These are phyloP conservation scores for Coemansia sp. DNA, from an alignment of 192 early-diverging fungal species.

Conservation along the genomic window DNA sequence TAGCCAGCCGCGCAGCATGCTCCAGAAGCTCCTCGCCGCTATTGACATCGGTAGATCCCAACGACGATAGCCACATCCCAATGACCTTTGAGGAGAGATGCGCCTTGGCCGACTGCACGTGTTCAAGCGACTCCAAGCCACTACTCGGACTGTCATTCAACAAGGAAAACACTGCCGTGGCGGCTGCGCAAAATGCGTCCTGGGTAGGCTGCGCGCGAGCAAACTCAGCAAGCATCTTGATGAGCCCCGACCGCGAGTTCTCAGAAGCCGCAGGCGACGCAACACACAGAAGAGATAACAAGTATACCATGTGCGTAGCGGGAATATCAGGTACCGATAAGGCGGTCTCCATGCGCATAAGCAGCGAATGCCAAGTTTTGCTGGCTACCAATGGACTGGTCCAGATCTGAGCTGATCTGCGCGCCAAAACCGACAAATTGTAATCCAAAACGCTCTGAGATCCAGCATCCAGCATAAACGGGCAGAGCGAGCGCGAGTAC, in stretches of 20 bases:
- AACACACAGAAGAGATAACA: conserved; percentile 18
- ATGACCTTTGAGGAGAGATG: conserved; percentile 17
- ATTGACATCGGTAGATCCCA: neutral
- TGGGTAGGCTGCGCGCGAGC: neutral
- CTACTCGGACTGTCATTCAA: neutral
- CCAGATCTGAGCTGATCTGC: conserved; percentile 16
- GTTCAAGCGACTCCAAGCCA: neutral
- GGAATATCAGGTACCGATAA: neutral
- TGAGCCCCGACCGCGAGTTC: conserved; percentile 7
- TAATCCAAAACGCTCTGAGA: conserved; percentile 26
- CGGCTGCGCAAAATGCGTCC: conserved; percentile 9
- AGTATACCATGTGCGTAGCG: neutral
- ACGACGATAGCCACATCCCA: conserved; percentile 23
- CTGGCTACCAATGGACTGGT: neutral
- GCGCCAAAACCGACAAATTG: conserved; percentile 20
- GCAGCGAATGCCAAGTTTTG: conserved; percentile 27
- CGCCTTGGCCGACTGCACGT: conserved; percentile 2
- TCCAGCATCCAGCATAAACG: neutral
- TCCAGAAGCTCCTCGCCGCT: conserved; percentile 12
- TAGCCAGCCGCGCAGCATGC: conserved; percentile 14
- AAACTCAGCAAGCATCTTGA: neutral
- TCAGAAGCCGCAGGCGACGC: conserved; percentile 18
- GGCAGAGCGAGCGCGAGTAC: conserved; percentile 2
- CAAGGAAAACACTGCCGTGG: conserved; percentile 27
- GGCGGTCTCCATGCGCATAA: conserved; percentile 7